Percentiles rank a stretch among this genome's conserved stretches.
Conservation (phyloP, 208 protist genomes). For the Lotmaria passim region DNA sequence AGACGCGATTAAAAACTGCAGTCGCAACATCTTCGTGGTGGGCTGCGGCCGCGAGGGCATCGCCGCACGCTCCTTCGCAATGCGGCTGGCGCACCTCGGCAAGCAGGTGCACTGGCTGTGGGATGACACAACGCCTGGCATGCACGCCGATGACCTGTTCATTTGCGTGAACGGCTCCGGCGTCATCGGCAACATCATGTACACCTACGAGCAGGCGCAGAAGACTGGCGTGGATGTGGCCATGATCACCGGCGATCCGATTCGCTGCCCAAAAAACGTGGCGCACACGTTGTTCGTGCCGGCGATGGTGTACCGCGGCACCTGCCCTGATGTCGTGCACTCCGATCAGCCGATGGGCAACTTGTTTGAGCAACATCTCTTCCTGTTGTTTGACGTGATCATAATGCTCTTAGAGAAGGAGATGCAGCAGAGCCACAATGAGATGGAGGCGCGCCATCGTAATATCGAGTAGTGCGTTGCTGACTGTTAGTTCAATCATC, state of each 20-base stretch:
- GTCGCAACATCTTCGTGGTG: constrained; percentile 11
- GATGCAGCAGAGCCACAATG: constrained; percentile 9
- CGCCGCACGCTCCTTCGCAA: constrained; percentile 18
- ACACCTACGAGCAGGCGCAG: constrained; percentile 16
- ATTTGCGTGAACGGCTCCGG: constrained; percentile 28
- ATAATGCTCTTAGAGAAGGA: constrained; percentile 22
- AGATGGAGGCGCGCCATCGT: constrained; percentile 17
- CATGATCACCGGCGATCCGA: constrained; percentile 20
- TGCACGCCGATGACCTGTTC: constrained; percentile 27
- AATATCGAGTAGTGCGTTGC: constrained; percentile 11
- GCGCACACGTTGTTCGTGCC: constrained; percentile 10
- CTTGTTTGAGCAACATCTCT: constrained; percentile 27
- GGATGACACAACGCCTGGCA: constrained; percentile 23
- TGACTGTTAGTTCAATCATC: no score
- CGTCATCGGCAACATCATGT: constrained; percentile 22
- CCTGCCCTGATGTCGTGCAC: constrained; percentile 9
- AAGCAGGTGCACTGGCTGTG: constrained; percentile 12
- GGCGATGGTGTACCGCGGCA: constrained; percentile 27
- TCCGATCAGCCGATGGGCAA: constrained; percentile 25
- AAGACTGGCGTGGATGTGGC: constrained; percentile 7
- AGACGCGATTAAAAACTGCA: constrained; percentile 14
- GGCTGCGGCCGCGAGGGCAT: constrained; percentile 23
- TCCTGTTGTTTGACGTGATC: constrained; percentile 24
- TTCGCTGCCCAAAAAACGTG: constrained; percentile 14
- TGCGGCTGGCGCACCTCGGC: constrained; percentile 11